These are phyloP conservation scores for Colletotrichum incanum DNA, from an alignment of 2,329 filamentous ascomycete genomes.

Conservation along the genomic window DNA sequence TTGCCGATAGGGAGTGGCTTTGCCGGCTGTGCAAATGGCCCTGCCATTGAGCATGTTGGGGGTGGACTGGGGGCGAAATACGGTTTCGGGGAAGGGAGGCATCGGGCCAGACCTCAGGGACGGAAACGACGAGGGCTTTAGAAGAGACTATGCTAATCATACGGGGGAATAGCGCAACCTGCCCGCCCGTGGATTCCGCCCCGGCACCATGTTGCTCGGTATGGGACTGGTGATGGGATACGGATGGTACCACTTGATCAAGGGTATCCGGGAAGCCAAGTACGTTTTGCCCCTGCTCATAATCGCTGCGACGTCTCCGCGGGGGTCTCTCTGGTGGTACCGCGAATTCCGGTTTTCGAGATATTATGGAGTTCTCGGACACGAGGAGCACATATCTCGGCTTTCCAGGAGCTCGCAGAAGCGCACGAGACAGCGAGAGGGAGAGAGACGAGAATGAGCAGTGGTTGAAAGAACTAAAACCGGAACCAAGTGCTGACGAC, in stretches of 20 bases:
- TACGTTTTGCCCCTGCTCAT: constrained; percentile 62
- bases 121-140: neutral
- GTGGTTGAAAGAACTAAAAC: neutral
- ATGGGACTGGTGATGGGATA: constrained; percentile 87
- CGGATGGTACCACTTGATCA: constrained; percentile 89
- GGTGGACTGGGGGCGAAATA: neutral
- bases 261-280: constrained; percentile 93
- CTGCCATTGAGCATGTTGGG: neutral
- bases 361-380: too few species aligned
- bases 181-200: constrained; percentile 90
- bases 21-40: neutral
- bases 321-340: too few species aligned
- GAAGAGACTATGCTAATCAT: constrained; percentile 43
- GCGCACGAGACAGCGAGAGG: neutral
- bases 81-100: neutral
- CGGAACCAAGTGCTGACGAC: neutral
- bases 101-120: neutral
- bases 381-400: neutral
- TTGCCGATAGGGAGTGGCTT: neutral
- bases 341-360: neutral
- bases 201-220: constrained; percentile 82
- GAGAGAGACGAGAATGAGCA: neutral
- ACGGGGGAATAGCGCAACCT: constrained; percentile 81
- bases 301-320: neutral
- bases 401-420: too few species aligned